phyloP scores from a whole-genome alignment of 2,329 filamentous ascomycete genomes.

The Colletotrichum eremochloae region DNA sequence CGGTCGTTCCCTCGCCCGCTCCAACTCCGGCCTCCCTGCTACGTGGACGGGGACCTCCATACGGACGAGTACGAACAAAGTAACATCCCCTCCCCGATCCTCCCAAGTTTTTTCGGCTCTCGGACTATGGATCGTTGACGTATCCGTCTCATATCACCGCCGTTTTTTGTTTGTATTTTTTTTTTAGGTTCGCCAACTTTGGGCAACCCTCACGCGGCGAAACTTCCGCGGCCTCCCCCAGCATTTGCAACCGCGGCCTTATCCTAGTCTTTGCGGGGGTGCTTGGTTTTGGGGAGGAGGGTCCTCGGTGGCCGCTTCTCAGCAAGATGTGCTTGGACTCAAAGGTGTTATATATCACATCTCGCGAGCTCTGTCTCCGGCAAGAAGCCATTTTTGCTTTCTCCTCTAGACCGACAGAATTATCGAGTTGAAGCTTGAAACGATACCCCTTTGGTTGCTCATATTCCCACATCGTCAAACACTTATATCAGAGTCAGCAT shows the following conservation, averaged over 20 bases:
- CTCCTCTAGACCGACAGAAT: not conserved
- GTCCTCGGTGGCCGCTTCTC: conserved; percentile 16
- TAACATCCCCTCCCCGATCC: not conserved
- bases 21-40: not conserved
- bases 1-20: not conserved
- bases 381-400: not conserved
- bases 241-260: not conserved
- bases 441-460: not conserved
- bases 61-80: not conserved
- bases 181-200: conserved; percentile 1
- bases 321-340: conserved; percentile 1
- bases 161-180: not conserved
- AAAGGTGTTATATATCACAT: conserved; percentile 9
- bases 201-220: conserved; percentile 11
- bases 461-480: not conserved
- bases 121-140: conserved; percentile 7
- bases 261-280: not conserved
- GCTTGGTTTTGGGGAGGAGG: not conserved
- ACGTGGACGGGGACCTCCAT: not conserved
- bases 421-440: not conserved
- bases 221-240: conserved; percentile 12
- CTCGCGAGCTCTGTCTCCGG: not conserved
- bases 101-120: not conserved
- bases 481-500: not conserved
- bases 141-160: not conserved